phyloP scores from a whole-genome alignment of 495 filamentous ascomycete genomes.

The Aspergillus leporis region DNA sequence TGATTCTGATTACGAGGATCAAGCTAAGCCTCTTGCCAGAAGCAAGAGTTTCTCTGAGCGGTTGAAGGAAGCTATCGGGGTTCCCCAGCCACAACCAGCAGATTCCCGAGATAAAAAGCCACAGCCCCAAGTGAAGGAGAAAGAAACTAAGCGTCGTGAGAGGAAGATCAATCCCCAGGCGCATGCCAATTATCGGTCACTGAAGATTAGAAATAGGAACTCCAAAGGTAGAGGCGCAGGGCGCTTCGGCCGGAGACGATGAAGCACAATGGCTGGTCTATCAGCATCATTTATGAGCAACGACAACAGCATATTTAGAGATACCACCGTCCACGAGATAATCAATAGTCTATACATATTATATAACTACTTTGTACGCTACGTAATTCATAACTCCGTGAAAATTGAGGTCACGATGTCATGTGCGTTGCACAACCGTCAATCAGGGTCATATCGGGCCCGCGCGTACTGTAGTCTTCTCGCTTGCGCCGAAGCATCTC shows the following conservation, averaged over 20 bases:
- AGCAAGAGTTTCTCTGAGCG: constrained; percentile 48
- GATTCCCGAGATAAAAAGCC: constrained; percentile 30
- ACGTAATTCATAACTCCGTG: constrained; percentile 18
- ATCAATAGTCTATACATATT: constrained; percentile 9
- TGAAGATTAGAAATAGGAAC: constrained; percentile 71
- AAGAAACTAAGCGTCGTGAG: constrained; percentile 55
- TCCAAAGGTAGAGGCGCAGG: constrained; percentile 42
- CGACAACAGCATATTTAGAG: constrained; percentile 29
- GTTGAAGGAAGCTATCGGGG: constrained; percentile 44
- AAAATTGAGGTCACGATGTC: neutral
- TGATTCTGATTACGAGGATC: constrained; percentile 35
- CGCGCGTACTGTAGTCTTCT: constrained; percentile 32
- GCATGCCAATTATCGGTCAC: constrained; percentile 77
- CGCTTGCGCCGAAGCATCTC: constrained; percentile 23
- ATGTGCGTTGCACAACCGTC: constrained; percentile 2
- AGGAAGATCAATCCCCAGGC: constrained; percentile 73
- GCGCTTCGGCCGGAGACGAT: constrained; percentile 48
- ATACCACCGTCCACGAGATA: constrained; percentile 28
- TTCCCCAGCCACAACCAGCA: constrained; percentile 18
- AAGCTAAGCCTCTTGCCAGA: constrained; percentile 22
- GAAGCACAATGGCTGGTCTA: neutral
- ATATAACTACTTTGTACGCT: constrained; percentile 9
- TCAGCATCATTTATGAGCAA: constrained; percentile 27
- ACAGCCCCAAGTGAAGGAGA: constrained; percentile 31
- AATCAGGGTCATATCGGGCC: constrained; percentile 45